Percentiles rank a stretch among this genome's conserved stretches.
Evolutionary conservation across 768 basidiomycete genomes (phyloP).

Genomic region (Boletus edulis): DNA sequence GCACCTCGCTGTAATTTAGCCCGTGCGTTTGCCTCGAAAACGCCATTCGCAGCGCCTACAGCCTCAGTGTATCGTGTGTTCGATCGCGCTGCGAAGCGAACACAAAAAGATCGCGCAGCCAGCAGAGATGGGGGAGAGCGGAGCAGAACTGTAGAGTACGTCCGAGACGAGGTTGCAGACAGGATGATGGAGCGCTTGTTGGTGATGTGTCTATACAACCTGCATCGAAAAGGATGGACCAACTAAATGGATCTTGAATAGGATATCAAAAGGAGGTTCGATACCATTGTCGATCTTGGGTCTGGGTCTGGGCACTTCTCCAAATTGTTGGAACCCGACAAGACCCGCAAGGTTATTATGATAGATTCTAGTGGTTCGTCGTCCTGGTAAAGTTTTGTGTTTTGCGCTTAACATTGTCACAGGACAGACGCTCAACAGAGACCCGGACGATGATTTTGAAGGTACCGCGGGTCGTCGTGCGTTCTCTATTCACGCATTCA

Average conservation of each 20-base stretch:
- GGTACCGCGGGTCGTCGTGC: constrained; percentile 40
- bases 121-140: constrained; percentile 49
- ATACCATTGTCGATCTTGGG: constrained; percentile 80
- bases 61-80: constrained; percentile 73
- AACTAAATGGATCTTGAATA: constrained; percentile 30
- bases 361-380: constrained; percentile 80
- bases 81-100: constrained; percentile 72
- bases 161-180: constrained; percentile 88
- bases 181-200: constrained; percentile 86
- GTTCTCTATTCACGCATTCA: neutral
- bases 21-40: constrained; percentile 50
- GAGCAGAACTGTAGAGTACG: constrained; percentile 85
- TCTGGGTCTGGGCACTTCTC: constrained; percentile 92
- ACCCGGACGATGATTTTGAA: constrained; percentile 77
- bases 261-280: constrained; percentile 90
- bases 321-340: constrained; percentile 68
- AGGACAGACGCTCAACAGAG: constrained; percentile 75
- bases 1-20: constrained; percentile 7
- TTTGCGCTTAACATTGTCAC: constrained; percentile 8
- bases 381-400: constrained; percentile 15
- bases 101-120: constrained; percentile 78
- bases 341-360: constrained; percentile 74
- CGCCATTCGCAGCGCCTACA: constrained; percentile 39
- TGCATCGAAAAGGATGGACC: neutral
- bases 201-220: constrained; percentile 41